Evolutionary conservation across 2,329 filamentous ascomycete species (phyloP).

Genomic region (Aspergillus alliaceus): DNA sequence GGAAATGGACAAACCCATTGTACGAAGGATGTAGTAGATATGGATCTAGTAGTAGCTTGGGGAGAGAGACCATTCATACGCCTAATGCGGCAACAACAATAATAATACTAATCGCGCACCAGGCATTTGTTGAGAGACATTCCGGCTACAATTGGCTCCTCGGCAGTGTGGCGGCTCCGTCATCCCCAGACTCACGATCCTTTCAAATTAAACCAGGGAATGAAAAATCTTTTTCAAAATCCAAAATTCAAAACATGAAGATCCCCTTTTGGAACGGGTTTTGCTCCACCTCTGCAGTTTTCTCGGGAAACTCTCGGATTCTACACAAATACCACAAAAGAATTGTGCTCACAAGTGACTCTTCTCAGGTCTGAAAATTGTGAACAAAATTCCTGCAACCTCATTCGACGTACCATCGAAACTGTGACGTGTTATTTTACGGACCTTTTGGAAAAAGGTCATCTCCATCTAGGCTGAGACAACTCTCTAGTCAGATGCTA

Average conservation of each 20-base stretch:
- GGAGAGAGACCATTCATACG: neutral
- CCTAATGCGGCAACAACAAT: neutral
- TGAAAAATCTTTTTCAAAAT: no score
- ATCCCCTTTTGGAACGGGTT: no score
- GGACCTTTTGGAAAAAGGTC: neutral
- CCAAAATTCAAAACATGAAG: no score
- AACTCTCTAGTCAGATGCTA: neutral
- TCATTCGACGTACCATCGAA: neutral
- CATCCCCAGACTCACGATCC: neutral
- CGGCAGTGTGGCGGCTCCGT: neutral
- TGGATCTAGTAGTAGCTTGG: no score
- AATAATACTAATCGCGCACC: neutral
- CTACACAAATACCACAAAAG: neutral
- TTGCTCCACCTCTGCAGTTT: neutral
- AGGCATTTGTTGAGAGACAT: neutral
- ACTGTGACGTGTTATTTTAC: neutral
- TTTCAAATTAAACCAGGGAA: neutral
- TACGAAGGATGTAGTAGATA: neutral
- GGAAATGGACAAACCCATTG: neutral
- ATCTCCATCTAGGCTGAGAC: neutral
- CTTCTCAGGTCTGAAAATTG: neutral
- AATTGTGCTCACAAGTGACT: neutral
- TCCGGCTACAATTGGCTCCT: neutral
- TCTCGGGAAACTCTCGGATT: conserved; percentile 11
- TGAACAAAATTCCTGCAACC: neutral